Percentiles rank a stretch among this genome's conserved stretches.
Conservation (phyloP, 257 asterid species). For the Cordia subcordata region DNA sequence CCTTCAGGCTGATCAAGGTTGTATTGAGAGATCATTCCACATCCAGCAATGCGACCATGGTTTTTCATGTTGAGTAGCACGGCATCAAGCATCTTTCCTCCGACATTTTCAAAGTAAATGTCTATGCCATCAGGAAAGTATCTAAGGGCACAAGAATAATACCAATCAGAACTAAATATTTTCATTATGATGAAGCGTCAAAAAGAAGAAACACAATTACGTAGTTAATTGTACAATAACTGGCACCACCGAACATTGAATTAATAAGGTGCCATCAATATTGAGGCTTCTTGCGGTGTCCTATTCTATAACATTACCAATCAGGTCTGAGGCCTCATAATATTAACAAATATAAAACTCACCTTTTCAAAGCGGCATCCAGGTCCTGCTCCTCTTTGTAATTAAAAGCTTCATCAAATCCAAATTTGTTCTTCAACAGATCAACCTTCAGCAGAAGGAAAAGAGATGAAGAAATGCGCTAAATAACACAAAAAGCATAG, state of each 20-base stretch:
- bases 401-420: conserved; percentile 32
- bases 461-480: not conserved
- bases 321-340: not conserved
- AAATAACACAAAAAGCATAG: not conserved
- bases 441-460: conserved; percentile 11
- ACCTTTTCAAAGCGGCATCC: conserved; percentile 27
- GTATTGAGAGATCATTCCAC: conserved; percentile 54
- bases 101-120: conserved; percentile 49
- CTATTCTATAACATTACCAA: too few species aligned
- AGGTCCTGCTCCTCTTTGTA: conserved; percentile 30
- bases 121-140: conserved; percentile 42
- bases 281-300: too few species aligned
- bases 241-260: too few species aligned
- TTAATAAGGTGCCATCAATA: too few species aligned
- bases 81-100: conserved; percentile 50
- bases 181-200: not conserved
- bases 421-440: conserved; percentile 30
- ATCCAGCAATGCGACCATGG: conserved; percentile 32
- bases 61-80: conserved; percentile 40
- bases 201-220: too few species aligned
- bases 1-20: conserved; percentile 27
- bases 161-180: not conserved
- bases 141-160: conserved; percentile 14
- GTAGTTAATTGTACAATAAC: too few species aligned
- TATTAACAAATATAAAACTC: not conserved